Percentiles rank a stretch among this genome's conserved stretches.
phyloP scores from a whole-genome alignment of 768 basidiomycete genomes.

The Russula sp. region DNA sequence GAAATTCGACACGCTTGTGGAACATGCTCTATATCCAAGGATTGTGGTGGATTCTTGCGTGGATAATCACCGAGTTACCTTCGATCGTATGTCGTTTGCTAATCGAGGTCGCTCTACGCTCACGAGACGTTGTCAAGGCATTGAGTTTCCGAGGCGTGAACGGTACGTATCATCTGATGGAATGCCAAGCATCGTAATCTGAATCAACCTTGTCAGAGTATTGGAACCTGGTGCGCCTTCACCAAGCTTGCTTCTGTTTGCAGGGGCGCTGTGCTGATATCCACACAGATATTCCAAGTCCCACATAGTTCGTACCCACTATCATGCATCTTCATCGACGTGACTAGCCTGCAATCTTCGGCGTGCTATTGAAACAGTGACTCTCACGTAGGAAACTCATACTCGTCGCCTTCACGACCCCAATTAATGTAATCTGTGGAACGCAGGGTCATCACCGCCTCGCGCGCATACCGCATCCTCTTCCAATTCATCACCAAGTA shows the following conservation, averaged over 20 bases:
- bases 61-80: conserved; percentile 5
- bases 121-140: background rate
- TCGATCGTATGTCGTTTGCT: background rate
- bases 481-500: conserved; percentile 14
- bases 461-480: conserved; percentile 11
- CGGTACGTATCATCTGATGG: background rate
- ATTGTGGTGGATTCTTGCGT: conserved; percentile 8
- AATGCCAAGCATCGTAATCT: background rate
- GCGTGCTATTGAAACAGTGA: background rate
- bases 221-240: conserved; percentile 12
- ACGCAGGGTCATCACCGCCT: conserved; percentile 7
- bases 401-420: background rate
- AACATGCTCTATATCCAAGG: conserved; percentile 10
- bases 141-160: conserved; percentile 1
- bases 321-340: conserved; percentile 1
- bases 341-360: background rate
- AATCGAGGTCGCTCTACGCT: background rate
- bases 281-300: conserved; percentile 11
- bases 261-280: background rate
- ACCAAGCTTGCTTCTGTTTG: background rate
- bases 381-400: conserved; percentile 1
- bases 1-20: conserved; percentile 11
- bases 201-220: background rate
- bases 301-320: conserved; percentile 16
- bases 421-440: background rate